Conservation (phyloP, 116 monocot genomes). For the Papilionanthe hybrid region DNA sequence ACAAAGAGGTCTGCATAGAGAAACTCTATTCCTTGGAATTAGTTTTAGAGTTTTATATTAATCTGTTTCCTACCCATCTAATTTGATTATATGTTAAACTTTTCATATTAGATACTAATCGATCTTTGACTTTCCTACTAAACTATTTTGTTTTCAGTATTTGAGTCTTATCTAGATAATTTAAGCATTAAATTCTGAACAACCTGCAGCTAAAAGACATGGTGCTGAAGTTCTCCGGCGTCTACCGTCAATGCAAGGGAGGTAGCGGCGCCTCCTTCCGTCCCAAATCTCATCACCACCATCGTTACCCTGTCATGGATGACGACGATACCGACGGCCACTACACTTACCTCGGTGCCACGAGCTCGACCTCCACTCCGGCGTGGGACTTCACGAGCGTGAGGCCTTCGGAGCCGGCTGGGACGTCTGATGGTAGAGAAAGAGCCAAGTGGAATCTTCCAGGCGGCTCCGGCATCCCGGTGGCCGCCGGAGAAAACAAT, state of each 20-base stretch:
- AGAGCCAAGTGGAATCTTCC: slow-evolving; percentile 22
- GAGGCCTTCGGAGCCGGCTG: background rate
- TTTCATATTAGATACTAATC: no score
- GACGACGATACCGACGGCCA: slow-evolving; percentile 19
- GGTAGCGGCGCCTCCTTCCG: slow-evolving; percentile 15
- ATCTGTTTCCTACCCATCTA: no score
- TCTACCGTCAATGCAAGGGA: slow-evolving; percentile 51
- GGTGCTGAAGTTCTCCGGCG: slow-evolving; percentile 67
- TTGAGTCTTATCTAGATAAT: no score
- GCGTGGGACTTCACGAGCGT: slow-evolving; percentile 54
- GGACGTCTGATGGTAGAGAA: background rate
- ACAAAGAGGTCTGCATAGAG: no score
- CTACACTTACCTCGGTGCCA: slow-evolving; percentile 17
- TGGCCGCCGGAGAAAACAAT: slow-evolving; percentile 5
- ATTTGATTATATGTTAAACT: no score
- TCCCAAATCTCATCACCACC: slow-evolving; percentile 14
- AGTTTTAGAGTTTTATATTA: no score
- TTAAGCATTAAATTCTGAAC: background rate
- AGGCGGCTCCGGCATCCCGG: slow-evolving; percentile 1
- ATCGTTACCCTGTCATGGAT: background rate
- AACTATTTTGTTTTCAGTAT: no score
- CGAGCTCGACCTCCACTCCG: slow-evolving; percentile 49
- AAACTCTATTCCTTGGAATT: no score
- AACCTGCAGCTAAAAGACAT: slow-evolving; percentile 65
- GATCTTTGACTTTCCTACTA: no score